Evolutionary conservation across 768 basidiomycete species (phyloP).

Genomic region (Dacryopinax primogenitus): DNA sequence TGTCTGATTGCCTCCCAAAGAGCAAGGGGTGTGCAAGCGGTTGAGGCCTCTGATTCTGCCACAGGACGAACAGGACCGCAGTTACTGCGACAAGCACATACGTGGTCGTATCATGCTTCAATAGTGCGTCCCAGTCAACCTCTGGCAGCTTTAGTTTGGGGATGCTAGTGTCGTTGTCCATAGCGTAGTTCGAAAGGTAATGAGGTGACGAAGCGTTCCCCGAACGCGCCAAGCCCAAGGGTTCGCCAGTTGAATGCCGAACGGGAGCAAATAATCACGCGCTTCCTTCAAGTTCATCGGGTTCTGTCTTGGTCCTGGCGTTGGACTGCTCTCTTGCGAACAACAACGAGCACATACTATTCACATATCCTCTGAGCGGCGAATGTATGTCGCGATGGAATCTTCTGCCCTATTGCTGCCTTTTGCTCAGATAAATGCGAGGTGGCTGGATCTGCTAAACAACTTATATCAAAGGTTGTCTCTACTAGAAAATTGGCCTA

Average conservation of each 20-base stretch:
- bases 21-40: conserved; percentile 88
- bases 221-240: neutral
- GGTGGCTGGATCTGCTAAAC: too few relatives aligned
- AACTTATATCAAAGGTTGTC: too few relatives aligned
- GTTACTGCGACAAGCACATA: neutral
- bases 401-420: too few relatives aligned
- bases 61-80: conserved; percentile 45
- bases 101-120: neutral
- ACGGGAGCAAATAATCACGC: conserved; percentile 4
- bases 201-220: neutral
- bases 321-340: too few relatives aligned
- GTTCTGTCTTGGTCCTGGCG: too few relatives aligned
- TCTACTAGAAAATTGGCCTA: too few relatives aligned
- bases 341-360: too few relatives aligned
- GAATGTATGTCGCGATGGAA: too few relatives aligned
- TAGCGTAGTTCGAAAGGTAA: neutral
- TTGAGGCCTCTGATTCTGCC: conserved; percentile 67
- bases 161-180: neutral
- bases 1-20: conserved; percentile 83
- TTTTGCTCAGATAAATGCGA: too few relatives aligned
- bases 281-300: neutral
- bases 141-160: neutral
- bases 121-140: neutral
- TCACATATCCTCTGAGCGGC: too few relatives aligned
- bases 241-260: neutral